Conservation (phyloP, 305 asterid genomes). For the Monarda citriodora region DNA sequence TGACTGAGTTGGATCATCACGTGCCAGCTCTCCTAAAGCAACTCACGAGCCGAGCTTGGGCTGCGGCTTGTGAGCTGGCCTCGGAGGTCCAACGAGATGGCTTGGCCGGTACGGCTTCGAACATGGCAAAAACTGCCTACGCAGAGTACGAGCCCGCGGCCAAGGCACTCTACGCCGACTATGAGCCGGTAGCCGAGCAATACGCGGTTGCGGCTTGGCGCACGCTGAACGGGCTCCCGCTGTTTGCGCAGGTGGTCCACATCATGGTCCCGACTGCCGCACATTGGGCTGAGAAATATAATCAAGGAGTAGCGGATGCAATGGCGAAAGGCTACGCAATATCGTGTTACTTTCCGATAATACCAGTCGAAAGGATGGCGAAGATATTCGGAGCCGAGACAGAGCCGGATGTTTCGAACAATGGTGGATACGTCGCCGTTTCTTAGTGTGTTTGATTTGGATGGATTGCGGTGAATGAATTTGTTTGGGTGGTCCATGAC, state of each 20-base stretch:
- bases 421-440: constrained; percentile 26
- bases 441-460: constrained; percentile 14
- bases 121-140: constrained; percentile 38
- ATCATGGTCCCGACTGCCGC: constrained; percentile 75
- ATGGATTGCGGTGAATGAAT: neutral
- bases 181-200: constrained; percentile 71
- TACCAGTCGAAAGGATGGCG: constrained; percentile 69
- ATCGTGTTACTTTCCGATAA: constrained; percentile 62
- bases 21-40: constrained; percentile 54
- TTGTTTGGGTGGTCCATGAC: constrained; percentile 8
- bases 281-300: constrained; percentile 80
- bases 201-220: constrained; percentile 61
- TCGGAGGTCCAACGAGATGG: constrained; percentile 56
- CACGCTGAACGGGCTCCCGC: constrained; percentile 52
- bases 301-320: constrained; percentile 38
- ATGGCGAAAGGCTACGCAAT: constrained; percentile 43
- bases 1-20: constrained; percentile 48
- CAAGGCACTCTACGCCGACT: constrained; percentile 45
- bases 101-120: constrained; percentile 37
- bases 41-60: constrained; percentile 30
- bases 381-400: constrained; percentile 46
- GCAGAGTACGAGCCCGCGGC: constrained; percentile 52
- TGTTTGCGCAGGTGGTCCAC: constrained; percentile 70
- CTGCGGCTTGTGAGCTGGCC: constrained; percentile 54
- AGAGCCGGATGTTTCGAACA: constrained; percentile 32